Evolutionary conservation across 2,329 filamentous ascomycete genomes (phyloP).

Genomic region (Pestalotiopsis sp.): DNA sequence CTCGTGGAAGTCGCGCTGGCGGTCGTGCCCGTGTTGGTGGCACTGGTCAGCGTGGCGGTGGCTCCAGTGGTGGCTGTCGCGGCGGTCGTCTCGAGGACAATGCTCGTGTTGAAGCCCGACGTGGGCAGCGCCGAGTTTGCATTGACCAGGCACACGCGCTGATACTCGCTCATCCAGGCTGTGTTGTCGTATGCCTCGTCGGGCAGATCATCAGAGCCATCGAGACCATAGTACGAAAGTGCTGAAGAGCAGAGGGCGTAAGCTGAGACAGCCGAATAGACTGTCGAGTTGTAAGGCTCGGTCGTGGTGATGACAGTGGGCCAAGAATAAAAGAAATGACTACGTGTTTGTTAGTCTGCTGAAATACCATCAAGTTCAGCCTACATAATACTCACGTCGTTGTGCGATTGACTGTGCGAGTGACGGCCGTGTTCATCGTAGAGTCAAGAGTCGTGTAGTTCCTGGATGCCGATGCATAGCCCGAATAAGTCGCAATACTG

Average conservation of each 20-base stretch:
- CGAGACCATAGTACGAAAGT: background rate
- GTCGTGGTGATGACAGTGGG: background rate
- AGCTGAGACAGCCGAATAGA: background rate
- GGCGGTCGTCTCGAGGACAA: background rate
- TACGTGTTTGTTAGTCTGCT: background rate
- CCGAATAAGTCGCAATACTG: slow-evolving; percentile 22
- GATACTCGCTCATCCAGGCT: slow-evolving; percentile 1
- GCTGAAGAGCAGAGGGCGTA: background rate
- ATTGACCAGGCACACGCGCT: background rate
- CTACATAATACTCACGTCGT: background rate
- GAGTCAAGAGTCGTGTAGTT: background rate
- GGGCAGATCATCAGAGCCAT: background rate
- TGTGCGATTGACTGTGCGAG: background rate
- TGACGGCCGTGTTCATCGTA: background rate
- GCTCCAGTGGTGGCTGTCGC: background rate
- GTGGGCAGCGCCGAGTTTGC: background rate
- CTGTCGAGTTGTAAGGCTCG: background rate
- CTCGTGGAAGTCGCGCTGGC: background rate
- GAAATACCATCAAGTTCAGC: background rate
- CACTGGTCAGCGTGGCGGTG: background rate
- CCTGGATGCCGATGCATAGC: slow-evolving; percentile 4
- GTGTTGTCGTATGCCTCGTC: background rate
- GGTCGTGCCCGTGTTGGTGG: background rate
- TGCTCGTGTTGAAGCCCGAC: background rate
- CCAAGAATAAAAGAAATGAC: slow-evolving; percentile 6